Evolutionary conservation across 805 yeast genomes (phyloP).

Genomic region (Saturnispora sanitii): DNA sequence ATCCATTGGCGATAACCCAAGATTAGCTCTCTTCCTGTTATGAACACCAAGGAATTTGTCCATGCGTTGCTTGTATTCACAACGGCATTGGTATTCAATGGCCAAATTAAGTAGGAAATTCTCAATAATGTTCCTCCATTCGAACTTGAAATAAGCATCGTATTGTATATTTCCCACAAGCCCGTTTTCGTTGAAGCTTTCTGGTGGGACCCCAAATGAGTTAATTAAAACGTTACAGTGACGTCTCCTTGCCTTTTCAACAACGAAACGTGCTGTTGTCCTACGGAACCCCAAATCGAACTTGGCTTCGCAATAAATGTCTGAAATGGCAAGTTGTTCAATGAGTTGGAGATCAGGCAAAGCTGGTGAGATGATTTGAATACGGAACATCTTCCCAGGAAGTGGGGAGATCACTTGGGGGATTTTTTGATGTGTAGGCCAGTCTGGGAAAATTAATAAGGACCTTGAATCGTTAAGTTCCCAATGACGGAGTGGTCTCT

Average conservation of each 20-base stretch:
- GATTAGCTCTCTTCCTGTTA: constrained; percentile 10
- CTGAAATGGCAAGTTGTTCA: constrained; percentile 42
- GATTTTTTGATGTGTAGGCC: constrained; percentile 36
- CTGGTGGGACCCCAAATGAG: constrained; percentile 18
- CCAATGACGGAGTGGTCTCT: constrained; percentile 59
- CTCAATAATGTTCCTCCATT: constrained; percentile 69
- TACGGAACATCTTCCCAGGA: constrained; percentile 32
- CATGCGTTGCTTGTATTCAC: constrained; percentile 49
- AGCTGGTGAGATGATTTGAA: constrained; percentile 43
- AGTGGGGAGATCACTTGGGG: constrained; percentile 33
- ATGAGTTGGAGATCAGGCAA: constrained; percentile 41
- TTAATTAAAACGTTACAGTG: constrained; percentile 26
- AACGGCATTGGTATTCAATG: constrained; percentile 62
- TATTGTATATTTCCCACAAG: constrained; percentile 15
- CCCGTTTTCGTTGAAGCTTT: constrained; percentile 15
- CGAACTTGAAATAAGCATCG: constrained; percentile 28
- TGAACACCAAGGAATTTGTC: constrained; percentile 34
- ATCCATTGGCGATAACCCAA: background rate
- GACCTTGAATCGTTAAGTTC: constrained; percentile 60
- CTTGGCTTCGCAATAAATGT: constrained; percentile 56
- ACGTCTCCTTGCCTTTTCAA: constrained; percentile 44
- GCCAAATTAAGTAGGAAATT: constrained; percentile 55
- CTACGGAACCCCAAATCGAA: constrained; percentile 43
- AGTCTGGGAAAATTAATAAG: constrained; percentile 44
- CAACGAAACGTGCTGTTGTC: constrained; percentile 55